A percentile compares a stretch with the other conserved stretches of the same genome.
These are phyloP conservation scores for Agapanthus africanus DNA, from an alignment of 106 monocot genomes.

Conservation along the genomic window DNA sequence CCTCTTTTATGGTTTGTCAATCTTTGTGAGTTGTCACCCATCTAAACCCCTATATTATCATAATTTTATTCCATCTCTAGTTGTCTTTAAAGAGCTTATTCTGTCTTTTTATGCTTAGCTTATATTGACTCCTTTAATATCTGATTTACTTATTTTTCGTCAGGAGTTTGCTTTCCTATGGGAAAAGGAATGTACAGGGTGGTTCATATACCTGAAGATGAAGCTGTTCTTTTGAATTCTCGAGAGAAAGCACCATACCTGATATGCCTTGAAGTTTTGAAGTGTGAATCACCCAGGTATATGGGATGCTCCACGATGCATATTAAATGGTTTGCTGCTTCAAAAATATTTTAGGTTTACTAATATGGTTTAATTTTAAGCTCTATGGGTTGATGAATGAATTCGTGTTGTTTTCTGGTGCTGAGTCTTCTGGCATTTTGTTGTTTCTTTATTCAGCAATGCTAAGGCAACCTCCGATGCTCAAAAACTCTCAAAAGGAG, in stretches of 20 bases:
- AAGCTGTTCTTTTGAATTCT: slow-evolving; percentile 92
- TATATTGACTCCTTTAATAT: too few relatives aligned
- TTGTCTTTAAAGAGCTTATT: too few relatives aligned
- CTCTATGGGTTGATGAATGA: neutral
- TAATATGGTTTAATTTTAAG: neutral
- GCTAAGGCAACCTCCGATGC: slow-evolving; percentile 54
- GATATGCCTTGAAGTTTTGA: slow-evolving; percentile 96
- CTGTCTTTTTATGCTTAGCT: too few relatives aligned
- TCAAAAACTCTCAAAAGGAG: slow-evolving; percentile 75
- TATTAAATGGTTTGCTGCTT: neutral
- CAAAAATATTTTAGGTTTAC: too few relatives aligned
- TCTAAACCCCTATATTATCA: too few relatives aligned
- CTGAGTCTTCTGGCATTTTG: neutral
- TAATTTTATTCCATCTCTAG: too few relatives aligned
- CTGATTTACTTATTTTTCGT: too few relatives aligned
- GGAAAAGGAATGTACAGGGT: slow-evolving; percentile 96
- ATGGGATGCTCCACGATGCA: too few relatives aligned
- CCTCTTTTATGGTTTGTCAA: too few relatives aligned
- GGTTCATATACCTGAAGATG: slow-evolving; percentile 90
- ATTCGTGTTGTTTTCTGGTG: neutral
- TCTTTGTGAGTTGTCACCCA: too few relatives aligned
- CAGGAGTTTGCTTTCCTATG: slow-evolving; percentile 99
- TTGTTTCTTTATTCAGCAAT: slow-evolving; percentile 37
- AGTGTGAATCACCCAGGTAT: slow-evolving; percentile 86
- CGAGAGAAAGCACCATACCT: slow-evolving; percentile 98